Percentiles rank a stretch among this genome's conserved stretches.
phyloP scores from a whole-genome alignment of 192 early-diverging fungal genomes.

The Spizellomyces punctatus region DNA sequence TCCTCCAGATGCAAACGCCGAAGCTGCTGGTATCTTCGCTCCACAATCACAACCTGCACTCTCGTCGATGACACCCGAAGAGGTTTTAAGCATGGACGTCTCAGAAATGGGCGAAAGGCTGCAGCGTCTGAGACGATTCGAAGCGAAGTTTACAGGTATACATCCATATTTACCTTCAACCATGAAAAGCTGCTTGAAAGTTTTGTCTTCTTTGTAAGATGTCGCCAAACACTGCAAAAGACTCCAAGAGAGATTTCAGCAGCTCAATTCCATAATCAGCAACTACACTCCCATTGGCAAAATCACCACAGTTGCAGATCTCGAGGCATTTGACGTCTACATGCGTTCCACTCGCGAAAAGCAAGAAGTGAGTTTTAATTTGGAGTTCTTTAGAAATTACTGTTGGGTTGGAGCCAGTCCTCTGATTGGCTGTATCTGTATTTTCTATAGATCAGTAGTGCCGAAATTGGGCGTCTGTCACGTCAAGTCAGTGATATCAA shows the following conservation, averaged over 20 bases:
- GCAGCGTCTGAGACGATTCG: slow-evolving; percentile 31
- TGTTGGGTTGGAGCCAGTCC: neutral
- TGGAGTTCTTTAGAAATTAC: neutral
- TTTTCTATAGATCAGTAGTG: slow-evolving; percentile 17
- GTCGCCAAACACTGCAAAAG: slow-evolving; percentile 40
- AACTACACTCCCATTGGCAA: slow-evolving; percentile 28
- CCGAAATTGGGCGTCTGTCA: slow-evolving; percentile 35
- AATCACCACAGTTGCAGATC: slow-evolving; percentile 26
- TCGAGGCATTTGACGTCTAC: slow-evolving; percentile 26
- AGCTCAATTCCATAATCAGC: slow-evolving; percentile 33
- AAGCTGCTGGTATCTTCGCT: slow-evolving; percentile 1
- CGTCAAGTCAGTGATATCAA: slow-evolving; percentile 34
- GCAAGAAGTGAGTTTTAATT: slow-evolving; percentile 20
- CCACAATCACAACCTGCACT: slow-evolving; percentile 18
- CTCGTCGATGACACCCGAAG: slow-evolving; percentile 28
- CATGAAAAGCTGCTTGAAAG: neutral
- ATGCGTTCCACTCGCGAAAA: slow-evolving; percentile 11
- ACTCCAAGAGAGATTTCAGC: slow-evolving; percentile 31
- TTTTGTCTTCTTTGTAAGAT: slow-evolving; percentile 18
- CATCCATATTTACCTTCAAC: neutral
- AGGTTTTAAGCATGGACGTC: slow-evolving; percentile 22
- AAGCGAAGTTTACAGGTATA: slow-evolving; percentile 34
- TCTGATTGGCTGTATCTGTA: neutral
- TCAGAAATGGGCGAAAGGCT: slow-evolving; percentile 25
- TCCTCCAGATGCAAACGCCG: neutral